Base-by-base conservation (phyloP, 148 eudicot genomes). In the Fallopia convolvulus region DNA sequence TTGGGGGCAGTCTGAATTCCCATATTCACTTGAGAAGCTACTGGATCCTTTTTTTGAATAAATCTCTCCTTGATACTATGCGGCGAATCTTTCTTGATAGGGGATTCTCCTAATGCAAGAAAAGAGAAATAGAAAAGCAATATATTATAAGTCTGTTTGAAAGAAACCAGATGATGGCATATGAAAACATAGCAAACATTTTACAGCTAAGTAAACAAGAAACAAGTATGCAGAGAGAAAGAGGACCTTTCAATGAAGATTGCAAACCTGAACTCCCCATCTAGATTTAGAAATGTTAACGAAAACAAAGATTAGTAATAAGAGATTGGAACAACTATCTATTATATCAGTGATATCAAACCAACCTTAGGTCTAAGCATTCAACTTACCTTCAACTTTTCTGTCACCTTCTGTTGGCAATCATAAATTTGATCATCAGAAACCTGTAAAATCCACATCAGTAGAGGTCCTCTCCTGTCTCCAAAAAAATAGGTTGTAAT, bases 1-100 rank as follows among this genome's bases (percentile, higher is more conserved):
- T 66, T 81, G 75, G 84, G 81, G 78, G 66, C 75, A 14, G 74
- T 77, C 79, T 78, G 85, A 77, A 44, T 77, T 66, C 81, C 80
- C 53, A 74, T 79, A 82, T 85, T 79, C 74, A 75, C 60, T 80
- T 77, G 77, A 79, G 87, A 79, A 65, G 50, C 61, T 77, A 55
- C 80, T 40, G n/a, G 40, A 77, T 72, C 65, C 74, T 75, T 79
- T 75, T 74, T 79, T 75, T 74, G 70, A 26, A 78, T 49, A 15
- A 68, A 72, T 60, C 74, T 79, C 42, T 78, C 74, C 75, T 56
- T 50, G 32, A 70, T 46, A 70, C 26, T 72, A 60, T 74, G 76
- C 44, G 55, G 23, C 74, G 75, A 52, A 77, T 32, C 75, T 79
- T 70, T 77, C 47, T 60, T 68, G 72, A 2, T 52, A 77, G 77